A percentile compares a stretch with the other conserved stretches of the same genome.
Evolutionary conservation across 2,329 filamentous ascomycete species (phyloP).

Genomic region (Xylaria sp.): DNA sequence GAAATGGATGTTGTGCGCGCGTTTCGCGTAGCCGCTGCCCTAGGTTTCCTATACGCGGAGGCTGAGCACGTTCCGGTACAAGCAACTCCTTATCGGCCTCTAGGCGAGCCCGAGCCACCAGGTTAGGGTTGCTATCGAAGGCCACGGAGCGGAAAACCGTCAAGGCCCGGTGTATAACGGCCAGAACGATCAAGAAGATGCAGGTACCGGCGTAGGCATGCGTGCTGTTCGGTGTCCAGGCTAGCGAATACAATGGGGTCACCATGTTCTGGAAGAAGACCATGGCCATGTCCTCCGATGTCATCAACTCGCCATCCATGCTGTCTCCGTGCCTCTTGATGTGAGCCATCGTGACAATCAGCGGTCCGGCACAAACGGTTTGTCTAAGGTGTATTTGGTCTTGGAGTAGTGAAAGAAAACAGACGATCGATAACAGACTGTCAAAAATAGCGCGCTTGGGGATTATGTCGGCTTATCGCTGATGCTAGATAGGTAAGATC

Average conservation of each 20-base stretch:
- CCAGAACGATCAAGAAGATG: slow-evolving; percentile 85
- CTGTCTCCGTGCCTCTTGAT: slow-evolving; percentile 13
- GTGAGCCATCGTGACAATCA: slow-evolving; percentile 5
- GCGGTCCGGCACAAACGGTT: not conserved
- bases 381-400: not conserved
- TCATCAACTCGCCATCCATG: slow-evolving; percentile 30
- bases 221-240: slow-evolving; percentile 74
- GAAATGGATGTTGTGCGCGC: slow-evolving; percentile 33
- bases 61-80: slow-evolving; percentile 5
- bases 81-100: slow-evolving; percentile 11
- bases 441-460: not conserved
- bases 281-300: slow-evolving; percentile 39
- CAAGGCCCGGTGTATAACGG: slow-evolving; percentile 70
- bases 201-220: slow-evolving; percentile 87
- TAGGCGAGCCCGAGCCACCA: not conserved
- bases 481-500: not conserved
- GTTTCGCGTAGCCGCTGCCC: slow-evolving; percentile 26
- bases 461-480: not conserved
- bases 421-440: not conserved
- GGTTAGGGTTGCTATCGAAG: slow-evolving; percentile 26
- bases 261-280: slow-evolving; percentile 62
- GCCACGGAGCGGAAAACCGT: slow-evolving; percentile 58
- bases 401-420: not conserved
- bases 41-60: slow-evolving; percentile 27
- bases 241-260: slow-evolving; percentile 68